Base-by-base conservation (phyloP, 495 filamentous ascomycete genomes). In the Elaphomyces granulatus region DNA sequence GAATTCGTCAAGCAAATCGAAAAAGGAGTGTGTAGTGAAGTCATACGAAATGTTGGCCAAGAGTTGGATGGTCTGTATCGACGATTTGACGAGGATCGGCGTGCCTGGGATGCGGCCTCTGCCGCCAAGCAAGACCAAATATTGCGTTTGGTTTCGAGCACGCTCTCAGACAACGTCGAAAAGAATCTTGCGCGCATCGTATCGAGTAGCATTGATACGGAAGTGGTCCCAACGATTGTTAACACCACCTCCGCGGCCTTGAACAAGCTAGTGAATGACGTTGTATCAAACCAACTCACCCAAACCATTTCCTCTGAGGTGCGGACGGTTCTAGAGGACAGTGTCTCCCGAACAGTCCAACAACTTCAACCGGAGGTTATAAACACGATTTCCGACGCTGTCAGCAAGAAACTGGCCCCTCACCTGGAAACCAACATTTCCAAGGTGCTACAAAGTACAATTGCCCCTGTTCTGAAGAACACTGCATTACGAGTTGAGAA, bases 131-230 rank as follows among this genome's bases (percentile, higher is more conserved):
- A 83, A 45, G 79, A 87, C 40, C 77, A 80, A 42, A 66, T 99
- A 21, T 70, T 99, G 37, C 81, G 84, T 15, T 68, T 94, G 32
- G 83, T 99, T 7, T 90, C 86, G 1, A 77, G 72, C 37, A 88
- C 90, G 9, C 67, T 99, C 15, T 81, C 84, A 15, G 80, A 90
- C 34, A 96, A 95, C 45, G 83, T 92, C 20, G 86, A 95, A 55
- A 72, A 78, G 48, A 80, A 78, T 17, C 68, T 94, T 21, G 62
- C 72, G 18, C 72, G 71, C 19, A 79, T 92, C 41, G 73, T 94
- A 37, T 68, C 66, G 18, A 59, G 63, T 32, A 76, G 73, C 53
- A 83, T 88, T 45, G 67, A 79, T 48, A 59, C 68, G 26, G 66
- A 64, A 14, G 79, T 86, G 34, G 56, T 81, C 33, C 77, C 80